Base-by-base conservation (phyloP, 164 flowering plant genomes). In the Magnolia changhungtana region DNA sequence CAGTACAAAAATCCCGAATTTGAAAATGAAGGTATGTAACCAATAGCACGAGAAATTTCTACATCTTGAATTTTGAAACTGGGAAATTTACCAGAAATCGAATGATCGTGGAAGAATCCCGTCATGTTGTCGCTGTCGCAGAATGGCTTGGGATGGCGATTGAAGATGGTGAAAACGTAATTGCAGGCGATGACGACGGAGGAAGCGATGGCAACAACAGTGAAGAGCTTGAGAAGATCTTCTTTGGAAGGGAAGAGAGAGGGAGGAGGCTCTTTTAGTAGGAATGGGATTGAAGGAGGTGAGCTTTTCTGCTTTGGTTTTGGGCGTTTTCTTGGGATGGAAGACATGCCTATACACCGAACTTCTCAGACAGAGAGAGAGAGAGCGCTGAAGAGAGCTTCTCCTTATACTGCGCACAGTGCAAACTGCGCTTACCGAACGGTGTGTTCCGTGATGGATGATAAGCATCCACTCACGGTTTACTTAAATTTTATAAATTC, bases 121-220 rank as follows among this genome's bases (percentile, higher is more conserved):
- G 61, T 11, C 16, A 9, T 31, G 21, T 68, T 23, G 67, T 19
- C 24, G 67, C 24, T 64, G 67, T 92, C 90, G 82, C 98, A 95
- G 79, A 90, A 93, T 70, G 97, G 97, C 72, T 83, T 88, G 4
- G 82, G 78, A 27, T 72, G 83, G 52, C 79, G 85, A 71, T 74
- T 79, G 74, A 87, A 64, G 65, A 78, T 11, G 6, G 49, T 70
- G 76, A 73, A 69, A 1, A 86, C 49, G 82, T 79, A 85, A 79
- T 90, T 84, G 80, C 94, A 91, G 61, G 84, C 37, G 14, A 85
- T 2, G 61, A 89, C 89, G 27, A 92, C 91, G 0, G 81, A 69
- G 27, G 87, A 65, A 0, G 98, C 96, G 77, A 92, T 82, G 55
- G 85, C 77, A 58, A 93, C 49, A 4, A 90, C 90, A 7, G 85